Evolutionary conservation across 2,329 filamentous ascomycete genomes (phyloP), one percentile per base, ranked within the genome.

Genomic region (Ophiocordyceps robertsii): DNA sequence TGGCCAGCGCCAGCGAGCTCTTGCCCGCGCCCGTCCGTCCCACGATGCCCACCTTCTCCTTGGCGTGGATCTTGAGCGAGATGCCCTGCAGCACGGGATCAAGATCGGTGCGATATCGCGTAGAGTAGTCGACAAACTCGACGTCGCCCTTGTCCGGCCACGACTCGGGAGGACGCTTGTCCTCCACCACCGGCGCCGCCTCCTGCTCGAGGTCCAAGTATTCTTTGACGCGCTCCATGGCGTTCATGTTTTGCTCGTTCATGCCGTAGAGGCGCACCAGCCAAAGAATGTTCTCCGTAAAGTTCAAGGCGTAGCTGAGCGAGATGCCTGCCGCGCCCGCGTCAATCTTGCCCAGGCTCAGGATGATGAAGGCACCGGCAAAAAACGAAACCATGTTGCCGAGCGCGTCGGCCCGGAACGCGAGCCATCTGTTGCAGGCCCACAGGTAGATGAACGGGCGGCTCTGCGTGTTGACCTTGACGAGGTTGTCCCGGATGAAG

Each of bases 241-340:
- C 90, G 64, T 98, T 98, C 92, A 98, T 96, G 64, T 95, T 96
- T 63, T 98, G 92, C 65, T 98, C 92, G 55, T 96, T 95, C 57
- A 85, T 79, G 0, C 89, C 83, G 60, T 98, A 98, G 13, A 95
- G 72, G 38, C 92, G 82, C 29, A 98, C 89, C 43, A 96, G 80
- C 92, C 92, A 98, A 16, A 98, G 67, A 7, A 98, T 84, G 51
- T 95, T 96, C 61, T 98, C 92, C 0, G 89, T 94, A 56, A 98
- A 98, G 1, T 86, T 90, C 51, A 98, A 86, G 14, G 92, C 92
- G 56, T 98, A 98, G 40, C 87, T 95, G 54, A 98, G 69, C 6
- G 92, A 94, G 47, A 98, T 75, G 67, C 92, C 92, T 29, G 90
- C 92, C 39, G 89, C 84, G 49, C 92, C 92, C 37, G 92, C 80